phyloP scores from a whole-genome alignment of 257 asterid genomes.

The Solanum clarkiae region DNA sequence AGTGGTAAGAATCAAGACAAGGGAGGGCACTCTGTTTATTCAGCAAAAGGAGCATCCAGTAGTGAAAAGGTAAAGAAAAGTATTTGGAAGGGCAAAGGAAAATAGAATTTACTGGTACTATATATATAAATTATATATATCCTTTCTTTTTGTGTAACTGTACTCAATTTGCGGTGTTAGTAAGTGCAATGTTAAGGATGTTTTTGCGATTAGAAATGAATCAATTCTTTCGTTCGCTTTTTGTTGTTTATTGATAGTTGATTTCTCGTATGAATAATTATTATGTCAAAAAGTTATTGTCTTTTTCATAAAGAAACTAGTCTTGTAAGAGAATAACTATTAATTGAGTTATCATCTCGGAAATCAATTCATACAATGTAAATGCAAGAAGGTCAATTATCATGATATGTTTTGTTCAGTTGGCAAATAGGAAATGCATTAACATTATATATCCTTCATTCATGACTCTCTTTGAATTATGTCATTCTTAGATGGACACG shows the following conservation, averaged over 20 bases:
- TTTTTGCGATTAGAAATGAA: background rate
- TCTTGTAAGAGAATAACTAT: too few species aligned
- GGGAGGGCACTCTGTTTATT: background rate
- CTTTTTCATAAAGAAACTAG: too few species aligned
- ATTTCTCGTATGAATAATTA: background rate
- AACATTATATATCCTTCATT: background rate
- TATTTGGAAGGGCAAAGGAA: constrained; percentile 11
- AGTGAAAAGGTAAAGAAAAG: constrained; percentile 16
- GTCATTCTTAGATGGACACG: background rate
- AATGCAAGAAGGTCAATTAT: background rate
- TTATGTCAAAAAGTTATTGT: too few species aligned
- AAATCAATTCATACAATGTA: background rate
- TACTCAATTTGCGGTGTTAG: background rate
- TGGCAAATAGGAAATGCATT: background rate
- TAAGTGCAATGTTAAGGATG: background rate
- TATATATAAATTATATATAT: background rate
- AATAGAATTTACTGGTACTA: background rate
- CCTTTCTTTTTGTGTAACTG: background rate
- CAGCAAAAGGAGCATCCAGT: background rate
- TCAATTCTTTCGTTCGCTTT: background rate
- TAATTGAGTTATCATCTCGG: too few species aligned
- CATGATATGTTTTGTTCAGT: background rate
- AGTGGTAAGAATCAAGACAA: constrained; percentile 1
- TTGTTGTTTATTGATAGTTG: background rate
- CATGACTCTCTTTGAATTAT: background rate